Conservation (phyloP, 208 protist genomes). For the Wallacemonas sp. region DNA sequence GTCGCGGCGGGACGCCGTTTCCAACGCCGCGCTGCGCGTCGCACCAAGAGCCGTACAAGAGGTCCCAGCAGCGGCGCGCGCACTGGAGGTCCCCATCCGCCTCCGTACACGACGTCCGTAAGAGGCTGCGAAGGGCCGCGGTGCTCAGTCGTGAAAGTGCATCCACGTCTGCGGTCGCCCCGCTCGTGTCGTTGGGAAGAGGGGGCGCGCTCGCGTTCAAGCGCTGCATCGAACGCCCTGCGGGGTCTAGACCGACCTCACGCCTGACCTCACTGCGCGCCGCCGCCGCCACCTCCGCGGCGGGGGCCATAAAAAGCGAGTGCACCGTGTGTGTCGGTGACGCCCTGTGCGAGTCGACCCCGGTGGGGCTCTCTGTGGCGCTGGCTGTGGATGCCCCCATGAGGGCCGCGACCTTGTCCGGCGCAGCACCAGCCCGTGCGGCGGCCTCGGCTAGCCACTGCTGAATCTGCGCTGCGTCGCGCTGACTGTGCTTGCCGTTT, state of each 20-base stretch:
- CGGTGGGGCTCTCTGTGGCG: slow-evolving; percentile 4
- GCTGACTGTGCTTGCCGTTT: slow-evolving; percentile 8
- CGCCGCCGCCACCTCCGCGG: too few species aligned
- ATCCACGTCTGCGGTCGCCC: background rate
- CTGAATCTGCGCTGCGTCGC: slow-evolving; percentile 29
- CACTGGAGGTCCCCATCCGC: background rate
- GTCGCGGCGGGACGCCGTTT: background rate
- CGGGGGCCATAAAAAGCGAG: slow-evolving; percentile 2
- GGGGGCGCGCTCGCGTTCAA: background rate
- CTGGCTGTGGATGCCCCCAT: background rate
- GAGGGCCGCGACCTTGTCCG: slow-evolving; percentile 4
- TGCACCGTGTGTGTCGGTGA: slow-evolving; percentile 4
- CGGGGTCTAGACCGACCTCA: too few species aligned
- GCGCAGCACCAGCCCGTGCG: slow-evolving; percentile 37
- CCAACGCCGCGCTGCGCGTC: background rate
- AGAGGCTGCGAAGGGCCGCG: slow-evolving; percentile 26
- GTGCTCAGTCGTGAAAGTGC: slow-evolving; percentile 25
- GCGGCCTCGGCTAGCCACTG: slow-evolving; percentile 74
- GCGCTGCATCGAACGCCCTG: background rate
- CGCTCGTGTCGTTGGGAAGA: background rate
- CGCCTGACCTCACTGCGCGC: too few species aligned
- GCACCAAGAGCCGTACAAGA: slow-evolving; percentile 4
- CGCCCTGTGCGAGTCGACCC: too few species aligned
- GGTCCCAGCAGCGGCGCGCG: slow-evolving; percentile 16
- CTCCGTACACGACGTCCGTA: slow-evolving; percentile 16